Evolutionary conservation across 345 rosid species (phyloP).

Genomic region (Aquilaria yunnanensis): DNA sequence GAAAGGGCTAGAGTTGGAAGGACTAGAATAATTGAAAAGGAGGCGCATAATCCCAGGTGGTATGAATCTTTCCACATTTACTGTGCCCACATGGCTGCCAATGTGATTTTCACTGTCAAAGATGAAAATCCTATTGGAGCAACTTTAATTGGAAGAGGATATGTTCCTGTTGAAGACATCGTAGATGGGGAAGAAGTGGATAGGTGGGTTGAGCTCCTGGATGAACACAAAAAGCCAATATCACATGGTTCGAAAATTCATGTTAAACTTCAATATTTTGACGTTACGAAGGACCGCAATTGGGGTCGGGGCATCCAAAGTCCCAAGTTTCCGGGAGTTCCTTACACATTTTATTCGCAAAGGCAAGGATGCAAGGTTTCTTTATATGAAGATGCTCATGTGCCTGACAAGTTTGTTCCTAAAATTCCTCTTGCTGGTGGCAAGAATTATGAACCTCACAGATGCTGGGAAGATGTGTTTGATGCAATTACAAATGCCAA

Average conservation of each 20-base stretch:
- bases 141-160: conserved; percentile 82
- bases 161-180: conserved; percentile 66
- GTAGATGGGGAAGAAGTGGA: conserved; percentile 76
- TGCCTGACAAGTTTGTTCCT: conserved; percentile 81
- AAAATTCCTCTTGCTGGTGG: conserved; percentile 91
- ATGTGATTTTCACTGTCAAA: conserved; percentile 85
- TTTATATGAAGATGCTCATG: conserved; percentile 91
- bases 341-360: conserved; percentile 87
- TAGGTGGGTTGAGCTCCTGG: conserved; percentile 78
- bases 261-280: conserved; percentile 83
- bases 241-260: conserved; percentile 71
- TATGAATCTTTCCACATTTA: conserved; percentile 87
- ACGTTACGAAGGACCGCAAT: conserved; percentile 54
- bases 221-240: conserved; percentile 55
- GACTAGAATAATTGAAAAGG: conserved; percentile 62
- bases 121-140: conserved; percentile 91
- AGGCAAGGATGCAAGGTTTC: conserved; percentile 86
- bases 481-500: conserved; percentile 85
- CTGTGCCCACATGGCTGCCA: conserved; percentile 80
- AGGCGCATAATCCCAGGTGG: conserved; percentile 65
- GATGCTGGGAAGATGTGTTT: conserved; percentile 97
- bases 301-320: conserved; percentile 65
- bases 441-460: conserved; percentile 68
- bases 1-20: conserved; percentile 95
- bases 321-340: conserved; percentile 83